Evolutionary conservation across 768 basidiomycete genomes (phyloP), one percentile per base, ranked within the genome.

Genomic region (Boletus subparvulus): DNA sequence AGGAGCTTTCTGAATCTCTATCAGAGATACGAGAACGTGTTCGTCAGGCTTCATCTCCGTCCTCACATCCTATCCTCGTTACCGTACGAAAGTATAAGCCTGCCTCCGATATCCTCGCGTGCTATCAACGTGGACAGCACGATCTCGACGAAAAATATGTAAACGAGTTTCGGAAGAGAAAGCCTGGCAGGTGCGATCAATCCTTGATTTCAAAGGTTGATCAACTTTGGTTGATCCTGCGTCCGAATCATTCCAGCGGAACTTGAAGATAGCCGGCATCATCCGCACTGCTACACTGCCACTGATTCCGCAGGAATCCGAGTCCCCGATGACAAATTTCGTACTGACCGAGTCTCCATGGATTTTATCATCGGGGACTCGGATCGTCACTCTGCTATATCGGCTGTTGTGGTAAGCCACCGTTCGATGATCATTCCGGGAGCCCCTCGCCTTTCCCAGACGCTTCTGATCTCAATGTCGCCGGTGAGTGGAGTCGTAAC

Each of bases 91-190:
- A 98, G 74, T 83, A 87, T 67, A 98, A 98, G 69, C 92, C 96
- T 6, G 82, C 88, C 4, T 83, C 85, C 9, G 96, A 98, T 72
- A 85, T 98, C 57, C 77, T 85, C 28, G 88, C 88, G 11, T 90
- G 93, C 61, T 92, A 90, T 67, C 80, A 89, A 48, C 77, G 79
- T 14, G 92, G 90, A 0, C 91, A 97, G 60, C 77, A 86, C 3
- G 92, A 96, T 71, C 98, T 98, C 67, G 97, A 96, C 8, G 97
- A 99, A 76, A 99, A 99, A 71, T 98, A 98, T 67, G 93, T 94
- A 12, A 89, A 95, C 62, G 95, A 98, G 65, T 73, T 98, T n/a
- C n/a, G 58, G 87, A 85, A 39, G 93, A 92, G 33, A 97, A 97
- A 69, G 92, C 94, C 0, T 76, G 75, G 55, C 76, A 80, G 65